Evolutionary conservation across 768 basidiomycete species (phyloP).

Genomic region (Termitomyces sp.): DNA sequence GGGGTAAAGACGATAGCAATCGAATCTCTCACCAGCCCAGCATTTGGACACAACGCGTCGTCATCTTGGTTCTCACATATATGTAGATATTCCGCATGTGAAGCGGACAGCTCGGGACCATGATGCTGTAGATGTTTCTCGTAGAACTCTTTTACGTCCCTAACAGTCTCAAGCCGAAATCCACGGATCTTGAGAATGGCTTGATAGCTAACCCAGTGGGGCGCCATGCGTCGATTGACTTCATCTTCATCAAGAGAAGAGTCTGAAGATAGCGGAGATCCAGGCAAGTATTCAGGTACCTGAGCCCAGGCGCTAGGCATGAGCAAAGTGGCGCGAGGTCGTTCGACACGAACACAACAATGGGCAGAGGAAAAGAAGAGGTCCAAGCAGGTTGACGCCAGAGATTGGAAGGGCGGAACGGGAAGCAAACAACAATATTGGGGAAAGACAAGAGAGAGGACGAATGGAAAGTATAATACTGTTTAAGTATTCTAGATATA

Average conservation of each 20-base stretch:
- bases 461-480: conserved; percentile 5
- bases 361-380: background rate
- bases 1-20: background rate
- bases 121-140: conserved; percentile 14
- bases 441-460: background rate
- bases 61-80: conserved; percentile 36
- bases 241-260: conserved; percentile 56
- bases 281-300: conserved; percentile 21
- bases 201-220: conserved; percentile 57
- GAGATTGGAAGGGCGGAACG: background rate
- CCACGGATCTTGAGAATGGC: conserved; percentile 42
- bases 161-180: conserved; percentile 61
- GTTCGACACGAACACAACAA: background rate
- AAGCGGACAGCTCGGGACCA: conserved; percentile 1
- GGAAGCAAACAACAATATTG: background rate
- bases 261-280: conserved; percentile 39
- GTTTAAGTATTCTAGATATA: conserved; percentile 13
- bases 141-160: conserved; percentile 61
- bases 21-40: conserved; percentile 52
- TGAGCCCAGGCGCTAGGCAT: conserved; percentile 20
- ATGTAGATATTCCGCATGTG: conserved; percentile 26
- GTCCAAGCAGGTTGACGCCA: background rate
- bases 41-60: conserved; percentile 61
- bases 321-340: background rate
- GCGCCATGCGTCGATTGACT: conserved; percentile 51